Evolutionary conservation across 78 protist genomes (phyloP), one percentile per base, ranked within the genome.

Genomic region (Dictyostelium purpureum): DNA sequence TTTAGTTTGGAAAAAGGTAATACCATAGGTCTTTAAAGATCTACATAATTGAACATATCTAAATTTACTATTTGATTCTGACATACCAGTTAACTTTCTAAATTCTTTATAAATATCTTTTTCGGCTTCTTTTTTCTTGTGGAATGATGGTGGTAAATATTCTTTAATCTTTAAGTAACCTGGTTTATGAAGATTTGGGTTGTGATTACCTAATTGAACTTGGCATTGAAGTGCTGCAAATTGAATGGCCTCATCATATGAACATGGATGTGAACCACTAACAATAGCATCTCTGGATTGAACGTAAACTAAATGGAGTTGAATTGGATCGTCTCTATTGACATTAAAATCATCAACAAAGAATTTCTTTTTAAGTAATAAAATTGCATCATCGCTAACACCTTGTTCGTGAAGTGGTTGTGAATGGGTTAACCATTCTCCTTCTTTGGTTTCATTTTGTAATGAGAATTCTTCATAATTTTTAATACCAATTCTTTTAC

Each of bases 1-100:
- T 57, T 77, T 88, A 18, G 89, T 96, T 47, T 35, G 35, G 96
- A 97, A 97, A 66, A 95, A 94, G 35, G 97, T 95, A 73, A 95
- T 81, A 88, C 98, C 98, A 74, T 94, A 97, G 6, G 98, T 97
- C 75, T 94, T 95, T 56, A 97, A 90, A 2, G 96, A 80, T 73
- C 98, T 90, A 35, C 96, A 88, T 21, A 95, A 67, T 91, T 95
- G 97, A 18, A 95, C 90, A 52, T 94, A 97, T 19, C 97, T 59
- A 87, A 73, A 97, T 89, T 97, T 97, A 42, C 95, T 90, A 42
- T 89, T 90, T 49, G 91, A 59, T 31, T 94, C 97, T 7, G 87
- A 69, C 95, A 90, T 77, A 43, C 96, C 96, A 47, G 54, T 26
- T 33, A 93, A 51, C 81, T 97, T 97, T 66, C 85, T 69, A 79